These are phyloP conservation scores for Sugiyamaella neomexicana DNA, from an alignment of 1,139 yeast genomes.

Conservation along the genomic window DNA sequence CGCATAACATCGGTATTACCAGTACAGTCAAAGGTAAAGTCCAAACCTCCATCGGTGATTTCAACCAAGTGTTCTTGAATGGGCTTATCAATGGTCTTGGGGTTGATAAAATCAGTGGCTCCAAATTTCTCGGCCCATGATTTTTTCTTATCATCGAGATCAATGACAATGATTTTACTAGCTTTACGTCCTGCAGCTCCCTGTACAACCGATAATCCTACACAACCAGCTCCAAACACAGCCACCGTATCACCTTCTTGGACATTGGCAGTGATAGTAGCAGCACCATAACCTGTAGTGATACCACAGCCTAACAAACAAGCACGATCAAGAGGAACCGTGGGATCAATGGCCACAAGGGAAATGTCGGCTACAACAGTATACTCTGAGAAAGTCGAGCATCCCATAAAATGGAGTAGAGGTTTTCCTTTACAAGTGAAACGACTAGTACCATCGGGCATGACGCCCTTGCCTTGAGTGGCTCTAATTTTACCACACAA, in stretches of 20 bases:
- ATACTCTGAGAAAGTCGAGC: conserved; percentile 94
- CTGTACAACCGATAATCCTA: conserved; percentile 92
- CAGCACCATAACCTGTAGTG: conserved; percentile 98
- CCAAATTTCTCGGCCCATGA: conserved; percentile 88
- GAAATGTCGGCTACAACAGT: conserved; percentile 98
- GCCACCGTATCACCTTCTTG: conserved; percentile 93
- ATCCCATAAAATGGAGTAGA: conserved; percentile 92
- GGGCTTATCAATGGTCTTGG: conserved; percentile 65
- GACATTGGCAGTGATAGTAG: conserved; percentile 89
- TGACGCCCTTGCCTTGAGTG: conserved; percentile 86
- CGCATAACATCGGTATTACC: conserved; percentile 96
- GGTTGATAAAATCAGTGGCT: conserved; percentile 92
- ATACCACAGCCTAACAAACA: conserved; percentile 97
- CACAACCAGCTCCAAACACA: conserved; percentile 96
- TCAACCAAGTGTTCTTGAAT: conserved; percentile 84
- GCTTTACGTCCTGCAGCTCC: conserved; percentile 89
- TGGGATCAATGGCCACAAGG: conserved; percentile 85
- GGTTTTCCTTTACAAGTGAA: conserved; percentile 79
- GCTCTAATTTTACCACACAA: conserved; percentile 88
- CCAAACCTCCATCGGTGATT: conserved; percentile 95
- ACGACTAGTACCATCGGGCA: conserved; percentile 96
- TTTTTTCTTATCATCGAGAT: conserved; percentile 79
- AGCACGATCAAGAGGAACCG: conserved; percentile 81
- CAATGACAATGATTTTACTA: conserved; percentile 78
- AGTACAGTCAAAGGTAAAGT: conserved; percentile 95